Evolutionary conservation across 768 basidiomycete genomes (phyloP).

Genomic region (Terana coerulea): DNA sequence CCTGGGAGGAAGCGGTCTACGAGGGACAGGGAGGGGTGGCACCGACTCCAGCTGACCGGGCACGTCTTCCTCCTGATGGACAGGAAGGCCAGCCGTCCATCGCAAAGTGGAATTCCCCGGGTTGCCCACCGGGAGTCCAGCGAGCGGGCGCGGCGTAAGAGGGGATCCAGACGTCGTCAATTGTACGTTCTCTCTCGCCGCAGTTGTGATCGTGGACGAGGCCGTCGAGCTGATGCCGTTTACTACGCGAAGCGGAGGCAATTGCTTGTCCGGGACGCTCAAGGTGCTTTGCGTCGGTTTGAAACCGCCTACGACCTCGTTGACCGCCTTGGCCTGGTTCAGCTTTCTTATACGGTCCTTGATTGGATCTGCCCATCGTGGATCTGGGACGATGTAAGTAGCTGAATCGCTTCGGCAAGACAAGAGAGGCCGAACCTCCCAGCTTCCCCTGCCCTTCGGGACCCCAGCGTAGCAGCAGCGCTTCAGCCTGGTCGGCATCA

Average conservation of each 20-base stretch:
- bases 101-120: conserved; percentile 59
- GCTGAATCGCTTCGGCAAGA: not conserved
- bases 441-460: conserved; percentile 87
- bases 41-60: conserved; percentile 28
- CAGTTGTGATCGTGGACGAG: conserved; percentile 72
- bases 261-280: conserved; percentile 37
- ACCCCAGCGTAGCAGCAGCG: conserved; percentile 82
- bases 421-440: conserved; percentile 49
- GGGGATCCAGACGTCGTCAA: conserved; percentile 34
- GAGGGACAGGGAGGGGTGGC: conserved; percentile 24
- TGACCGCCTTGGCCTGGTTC: conserved; percentile 69
- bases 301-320: conserved; percentile 70
- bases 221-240: conserved; percentile 71
- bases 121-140: conserved; percentile 42
- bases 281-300: conserved; percentile 49
- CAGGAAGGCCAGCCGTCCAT: conserved; percentile 56
- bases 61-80: conserved; percentile 57
- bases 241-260: conserved; percentile 67
- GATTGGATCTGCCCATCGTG: conserved; percentile 85
- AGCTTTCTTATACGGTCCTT: conserved; percentile 68
- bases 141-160: conserved; percentile 12
- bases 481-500: conserved; percentile 85
- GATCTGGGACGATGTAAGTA: conserved; percentile 50
- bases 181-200: conserved; percentile 65
- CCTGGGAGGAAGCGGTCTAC: conserved; percentile 41